Evolutionary conservation across 2,329 filamentous ascomycete genomes (phyloP), one percentile per base, ranked within the genome.

Genomic region (Venturia nashicola): DNA sequence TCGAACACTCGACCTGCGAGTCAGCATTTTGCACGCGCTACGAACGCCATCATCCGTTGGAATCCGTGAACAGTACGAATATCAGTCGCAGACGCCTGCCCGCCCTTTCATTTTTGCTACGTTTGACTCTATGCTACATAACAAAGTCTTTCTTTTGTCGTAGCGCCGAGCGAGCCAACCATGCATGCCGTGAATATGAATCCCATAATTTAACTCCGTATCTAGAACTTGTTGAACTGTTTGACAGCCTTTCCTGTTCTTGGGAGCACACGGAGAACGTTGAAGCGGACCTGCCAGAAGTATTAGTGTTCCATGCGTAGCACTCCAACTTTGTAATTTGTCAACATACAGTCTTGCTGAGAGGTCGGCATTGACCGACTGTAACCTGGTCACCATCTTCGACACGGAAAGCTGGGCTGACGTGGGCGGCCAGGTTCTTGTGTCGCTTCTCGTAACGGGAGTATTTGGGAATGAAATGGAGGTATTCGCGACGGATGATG

Each of bases 401-500:
- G 75, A 97, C 92, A 96, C 94, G 94, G 91, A 99, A 99, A 80
- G 93, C 93, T 75, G 94, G 94, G 70, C 92, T 97, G 76, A 97
- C 93, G 87, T 99, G 94, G 72, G 93, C 94, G 76, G 94, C 91
- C 71, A 99, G 86, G 88, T 99, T 99, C 89, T 97, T 97, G 90
- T 99, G 94, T 80, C 94, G 87, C 89, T 97, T 97, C 91, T 99
- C 95, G 82, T 99, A 99, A 88, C 94, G 90, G 79, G 90, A 86
- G 88, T 99, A 99, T 86, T 99, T 99, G 81, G 92, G 92, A 79
- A 99, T 89, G 84, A 90, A 99, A 86, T 99, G 94, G 69, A 99
- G 91, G 86, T 99, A 99, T 86, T 99, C 94, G 82, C 94, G 89
- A 80, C 94, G 94, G 86, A 99, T 95, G 83, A 99, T 89, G 79